Conservation (phyloP, 805 yeast species). For the Lipomyces spencermartinsiae region DNA sequence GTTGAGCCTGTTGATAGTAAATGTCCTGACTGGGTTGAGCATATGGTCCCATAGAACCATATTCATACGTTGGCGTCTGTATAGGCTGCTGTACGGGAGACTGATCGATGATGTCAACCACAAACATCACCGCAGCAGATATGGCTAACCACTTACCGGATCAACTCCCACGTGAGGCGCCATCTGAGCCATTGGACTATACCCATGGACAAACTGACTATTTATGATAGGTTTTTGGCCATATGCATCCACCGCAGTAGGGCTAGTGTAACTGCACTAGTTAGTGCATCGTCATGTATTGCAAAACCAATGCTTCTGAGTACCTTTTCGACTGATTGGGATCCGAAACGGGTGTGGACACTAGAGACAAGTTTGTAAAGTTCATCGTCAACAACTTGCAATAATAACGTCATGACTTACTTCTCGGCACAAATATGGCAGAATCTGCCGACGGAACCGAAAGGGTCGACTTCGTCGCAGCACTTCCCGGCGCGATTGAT, state of each 20-base stretch:
- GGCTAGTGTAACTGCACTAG: slow-evolving; percentile 9
- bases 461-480: slow-evolving; percentile 18
- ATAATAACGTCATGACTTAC: slow-evolving; percentile 28
- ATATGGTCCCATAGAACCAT: slow-evolving; percentile 17
- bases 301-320: neutral
- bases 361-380: neutral
- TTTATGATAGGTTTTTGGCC: slow-evolving; percentile 11
- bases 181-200: slow-evolving; percentile 15
- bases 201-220: slow-evolving; percentile 23
- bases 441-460: slow-evolving; percentile 35
- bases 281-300: neutral
- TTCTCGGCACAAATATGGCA: slow-evolving; percentile 46
- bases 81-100: slow-evolving; percentile 9
- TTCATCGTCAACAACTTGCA: neutral
- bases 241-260: slow-evolving; percentile 17
- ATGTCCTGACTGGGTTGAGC: slow-evolving; percentile 27
- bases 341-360: slow-evolving; percentile 1
- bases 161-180: slow-evolving; percentile 18
- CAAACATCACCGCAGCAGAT: neutral
- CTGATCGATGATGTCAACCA: neutral
- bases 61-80: slow-evolving; percentile 24
- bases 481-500: slow-evolving; percentile 6
- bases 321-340: neutral
- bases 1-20: slow-evolving; percentile 43
- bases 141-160: slow-evolving; percentile 7